These are phyloP conservation scores for Rosellinia necatrix DNA, from an alignment of 2,329 filamentous ascomycete genomes.

Conservation along the genomic window DNA sequence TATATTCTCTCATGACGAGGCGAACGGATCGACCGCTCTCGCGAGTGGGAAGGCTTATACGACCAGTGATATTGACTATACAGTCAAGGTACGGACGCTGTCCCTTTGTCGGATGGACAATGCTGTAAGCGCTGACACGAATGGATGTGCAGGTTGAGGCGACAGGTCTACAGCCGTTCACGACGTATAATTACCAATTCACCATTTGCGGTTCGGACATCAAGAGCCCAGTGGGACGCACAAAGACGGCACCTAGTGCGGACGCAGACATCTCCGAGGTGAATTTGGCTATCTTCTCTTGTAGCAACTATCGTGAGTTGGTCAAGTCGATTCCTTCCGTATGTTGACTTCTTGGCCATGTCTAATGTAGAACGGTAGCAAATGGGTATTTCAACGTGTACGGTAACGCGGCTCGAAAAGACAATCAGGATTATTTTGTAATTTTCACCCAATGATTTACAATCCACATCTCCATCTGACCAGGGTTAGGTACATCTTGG, in stretches of 20 bases:
- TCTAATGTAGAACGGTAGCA: constrained; percentile 31
- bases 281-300: constrained; percentile 42
- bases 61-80: constrained; percentile 75
- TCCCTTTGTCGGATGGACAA: background rate
- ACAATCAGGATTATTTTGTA: constrained; percentile 52
- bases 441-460: constrained; percentile 28
- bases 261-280: constrained; percentile 38
- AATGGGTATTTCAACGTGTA: constrained; percentile 55
- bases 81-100: constrained; percentile 64
- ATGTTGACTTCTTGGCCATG: background rate
- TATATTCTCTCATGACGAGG: constrained; percentile 51
- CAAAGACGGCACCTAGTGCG: constrained; percentile 41
- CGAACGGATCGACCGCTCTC: constrained; percentile 46
- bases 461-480: background rate
- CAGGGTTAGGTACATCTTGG: constrained; percentile 41
- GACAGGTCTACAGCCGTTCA: constrained; percentile 41
- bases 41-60: constrained; percentile 67
- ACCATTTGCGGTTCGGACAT: constrained; percentile 40
- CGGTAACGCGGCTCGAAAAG: constrained; percentile 48
- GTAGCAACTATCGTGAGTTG: constrained; percentile 41
- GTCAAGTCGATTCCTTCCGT: background rate
- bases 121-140: background rate
- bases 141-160: constrained; percentile 56
- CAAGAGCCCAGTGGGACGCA: constrained; percentile 40
- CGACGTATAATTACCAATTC: constrained; percentile 43